Evolutionary conservation across 805 yeast genomes (phyloP).

Genomic region (Yarrowia porcina): DNA sequence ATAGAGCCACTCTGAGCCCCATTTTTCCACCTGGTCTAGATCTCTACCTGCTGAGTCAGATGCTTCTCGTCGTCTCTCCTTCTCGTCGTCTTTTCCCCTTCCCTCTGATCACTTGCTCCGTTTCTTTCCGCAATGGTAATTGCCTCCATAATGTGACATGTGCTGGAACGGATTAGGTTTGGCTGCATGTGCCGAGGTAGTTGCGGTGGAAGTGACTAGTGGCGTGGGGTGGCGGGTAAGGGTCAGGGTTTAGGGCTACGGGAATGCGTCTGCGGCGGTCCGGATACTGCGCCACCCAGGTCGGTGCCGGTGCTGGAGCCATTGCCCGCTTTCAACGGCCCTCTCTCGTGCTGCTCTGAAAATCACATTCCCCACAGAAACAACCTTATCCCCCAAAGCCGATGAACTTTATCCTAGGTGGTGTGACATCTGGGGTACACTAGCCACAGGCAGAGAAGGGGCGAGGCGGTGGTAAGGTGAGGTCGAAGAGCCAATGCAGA

Average conservation of each 20-base stretch:
- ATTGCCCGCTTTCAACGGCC: background rate
- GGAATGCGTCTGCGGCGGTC: background rate
- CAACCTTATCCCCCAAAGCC: conserved; percentile 20
- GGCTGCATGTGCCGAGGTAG: conserved; percentile 23
- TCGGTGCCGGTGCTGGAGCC: background rate
- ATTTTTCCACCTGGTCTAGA: too few species aligned
- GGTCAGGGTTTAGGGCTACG: background rate
- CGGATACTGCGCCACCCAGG: background rate
- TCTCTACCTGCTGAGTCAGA: background rate
- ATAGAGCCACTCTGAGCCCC: too few species aligned
- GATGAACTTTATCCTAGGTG: conserved; percentile 18
- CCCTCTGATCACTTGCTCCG: conserved; percentile 13
- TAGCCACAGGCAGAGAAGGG: background rate
- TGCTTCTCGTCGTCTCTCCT: background rate
- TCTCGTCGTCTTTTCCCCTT: background rate
- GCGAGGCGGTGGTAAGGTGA: too few species aligned
- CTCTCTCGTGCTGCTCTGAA: background rate
- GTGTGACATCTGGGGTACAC: conserved; percentile 23
- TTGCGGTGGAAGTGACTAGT: background rate
- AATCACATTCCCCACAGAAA: conserved; percentile 25
- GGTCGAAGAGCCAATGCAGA: too few species aligned
- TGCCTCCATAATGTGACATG: conserved; percentile 22
- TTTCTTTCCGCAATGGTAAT: background rate
- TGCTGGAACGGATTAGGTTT: background rate
- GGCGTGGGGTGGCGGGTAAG: background rate